Base-by-base conservation (phyloP, 352 stramenopile species). In the Phytopythium cucurbitacearum region DNA sequence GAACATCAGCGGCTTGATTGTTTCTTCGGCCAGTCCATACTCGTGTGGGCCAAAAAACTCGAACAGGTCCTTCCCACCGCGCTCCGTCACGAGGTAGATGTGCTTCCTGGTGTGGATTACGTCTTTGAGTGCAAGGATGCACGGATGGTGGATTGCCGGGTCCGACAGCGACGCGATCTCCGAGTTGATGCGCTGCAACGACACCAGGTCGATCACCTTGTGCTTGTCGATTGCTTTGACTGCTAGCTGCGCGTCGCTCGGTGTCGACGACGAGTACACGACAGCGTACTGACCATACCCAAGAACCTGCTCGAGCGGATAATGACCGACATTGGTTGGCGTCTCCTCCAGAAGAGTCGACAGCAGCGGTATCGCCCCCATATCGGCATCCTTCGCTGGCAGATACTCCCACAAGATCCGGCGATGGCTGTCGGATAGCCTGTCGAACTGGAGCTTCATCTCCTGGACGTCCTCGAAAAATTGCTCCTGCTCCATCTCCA, bases 151-250 rank as follows among this genome's bases (percentile, higher is more conserved):
- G 38, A 92, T 61, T 3, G 45, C 46, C 12, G 70, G 65, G 54
- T 89, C 85, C n/a, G 64, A 67, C 7, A 96, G 57, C 16, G 87
- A 77, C n/a, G 70, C 47, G 44, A 95, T 86, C 67, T 97, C 88
- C 3, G 73, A 79, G 55, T 85, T 87, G 61, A 96, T 62, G 37
- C 87, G 83, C 40, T 89, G 59, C 13, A 94, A 62, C 33, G 80
- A 80, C 11, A 86, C 69, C 5, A 94, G 64, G 52, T 91, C 76
- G 8, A 73, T 52, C 11, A 96, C 73, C 46, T 88, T 93, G 21
- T 82, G 71, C 59, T 96, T 96, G 60, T 91, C 69, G 28, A 95
- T 91, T 32, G 83, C 76, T 57, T 96, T 96, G 43, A 95, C 60
- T 1, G 87, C 87, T 32, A 91, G 67, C 1, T 66, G 43, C 3